A percentile compares a stretch with the other conserved stretches of the same genome.
phyloP scores from a whole-genome alignment of 2,329 filamentous ascomycete genomes.

The Trichoderma citrinoviride region DNA sequence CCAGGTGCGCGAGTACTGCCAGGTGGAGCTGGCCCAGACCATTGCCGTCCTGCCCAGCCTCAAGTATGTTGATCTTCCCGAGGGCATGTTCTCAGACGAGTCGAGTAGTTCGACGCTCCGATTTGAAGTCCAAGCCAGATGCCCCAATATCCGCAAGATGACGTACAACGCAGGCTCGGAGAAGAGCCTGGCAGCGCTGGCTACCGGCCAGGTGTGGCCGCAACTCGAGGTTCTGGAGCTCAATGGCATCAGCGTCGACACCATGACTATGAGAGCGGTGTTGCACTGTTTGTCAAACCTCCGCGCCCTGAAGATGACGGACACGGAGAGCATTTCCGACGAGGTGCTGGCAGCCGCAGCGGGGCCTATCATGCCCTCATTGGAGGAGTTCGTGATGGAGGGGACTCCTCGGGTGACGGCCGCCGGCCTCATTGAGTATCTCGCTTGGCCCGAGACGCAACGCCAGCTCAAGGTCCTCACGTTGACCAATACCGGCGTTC shows the following conservation, averaged over 20 bases:
- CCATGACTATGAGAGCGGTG: slow-evolving; percentile 66
- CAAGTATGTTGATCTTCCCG: slow-evolving; percentile 85
- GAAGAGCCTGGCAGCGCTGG: slow-evolving; percentile 68
- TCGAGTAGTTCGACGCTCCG: slow-evolving; percentile 70
- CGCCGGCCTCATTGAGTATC: slow-evolving; percentile 66
- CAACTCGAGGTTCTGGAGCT: slow-evolving; percentile 72
- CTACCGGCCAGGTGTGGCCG: slow-evolving; percentile 63
- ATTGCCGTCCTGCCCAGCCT: slow-evolving; percentile 83
- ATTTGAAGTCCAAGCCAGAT: slow-evolving; percentile 79
- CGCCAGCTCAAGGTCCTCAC: slow-evolving; percentile 64
- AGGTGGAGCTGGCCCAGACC: slow-evolving; percentile 78
- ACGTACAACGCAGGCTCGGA: slow-evolving; percentile 77
- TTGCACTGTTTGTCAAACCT: slow-evolving; percentile 66
- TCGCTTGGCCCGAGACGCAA: slow-evolving; percentile 59
- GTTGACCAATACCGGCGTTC: slow-evolving; percentile 69
- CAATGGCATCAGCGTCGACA: slow-evolving; percentile 65
- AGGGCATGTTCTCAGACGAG: slow-evolving; percentile 83
- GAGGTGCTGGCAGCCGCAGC: slow-evolving; percentile 68
- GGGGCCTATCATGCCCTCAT: slow-evolving; percentile 67
- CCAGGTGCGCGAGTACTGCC: slow-evolving; percentile 87
- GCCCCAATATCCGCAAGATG: slow-evolving; percentile 85
- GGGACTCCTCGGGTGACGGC: slow-evolving; percentile 70
- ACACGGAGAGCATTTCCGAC: slow-evolving; percentile 70
- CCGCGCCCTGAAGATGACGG: slow-evolving; percentile 70
- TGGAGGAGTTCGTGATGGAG: slow-evolving; percentile 71